Percentiles rank a stretch among this genome's conserved stretches.
Evolutionary conservation across 164 flowering plant genomes (phyloP).

Genomic region (Echeveria elegans): DNA sequence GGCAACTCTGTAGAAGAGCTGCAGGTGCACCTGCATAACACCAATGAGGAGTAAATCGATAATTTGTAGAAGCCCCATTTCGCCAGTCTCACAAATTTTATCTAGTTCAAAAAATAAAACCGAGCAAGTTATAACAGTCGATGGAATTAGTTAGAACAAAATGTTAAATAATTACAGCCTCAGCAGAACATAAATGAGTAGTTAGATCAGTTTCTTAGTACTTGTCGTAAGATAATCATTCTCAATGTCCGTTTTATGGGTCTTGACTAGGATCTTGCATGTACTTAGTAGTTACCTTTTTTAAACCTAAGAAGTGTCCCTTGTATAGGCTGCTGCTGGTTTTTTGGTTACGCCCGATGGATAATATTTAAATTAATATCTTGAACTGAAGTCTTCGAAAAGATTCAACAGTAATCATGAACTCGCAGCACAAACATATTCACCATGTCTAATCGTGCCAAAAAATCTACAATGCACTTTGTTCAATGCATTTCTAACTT

Average conservation of each 20-base stretch:
- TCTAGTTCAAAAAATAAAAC: not conserved
- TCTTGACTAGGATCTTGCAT: not conserved
- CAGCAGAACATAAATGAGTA: not conserved
- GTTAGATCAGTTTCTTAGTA: not conserved
- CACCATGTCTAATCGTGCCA: not conserved
- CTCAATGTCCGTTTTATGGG: not conserved
- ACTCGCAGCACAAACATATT: not conserved
- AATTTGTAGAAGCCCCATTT: not conserved
- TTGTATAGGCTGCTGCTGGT: not conserved
- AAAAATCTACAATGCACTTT: not conserved
- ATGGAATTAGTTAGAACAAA: not conserved
- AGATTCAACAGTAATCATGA: not conserved
- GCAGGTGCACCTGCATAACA: conserved; percentile 69
- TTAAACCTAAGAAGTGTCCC: not conserved
- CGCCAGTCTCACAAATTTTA: not conserved
- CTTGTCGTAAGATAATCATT: not conserved
- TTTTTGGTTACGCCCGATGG: not conserved
- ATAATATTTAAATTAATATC: not conserved
- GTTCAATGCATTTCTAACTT: not conserved
- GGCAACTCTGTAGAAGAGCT: conserved; percentile 70
- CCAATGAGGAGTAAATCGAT: not conserved
- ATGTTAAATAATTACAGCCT: not conserved
- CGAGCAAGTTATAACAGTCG: not conserved
- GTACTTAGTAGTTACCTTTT: not conserved
- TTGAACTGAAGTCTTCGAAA: not conserved